Base-by-base conservation (phyloP, 371 early-diverging fungal species). In the Mortierella sp. region DNA sequence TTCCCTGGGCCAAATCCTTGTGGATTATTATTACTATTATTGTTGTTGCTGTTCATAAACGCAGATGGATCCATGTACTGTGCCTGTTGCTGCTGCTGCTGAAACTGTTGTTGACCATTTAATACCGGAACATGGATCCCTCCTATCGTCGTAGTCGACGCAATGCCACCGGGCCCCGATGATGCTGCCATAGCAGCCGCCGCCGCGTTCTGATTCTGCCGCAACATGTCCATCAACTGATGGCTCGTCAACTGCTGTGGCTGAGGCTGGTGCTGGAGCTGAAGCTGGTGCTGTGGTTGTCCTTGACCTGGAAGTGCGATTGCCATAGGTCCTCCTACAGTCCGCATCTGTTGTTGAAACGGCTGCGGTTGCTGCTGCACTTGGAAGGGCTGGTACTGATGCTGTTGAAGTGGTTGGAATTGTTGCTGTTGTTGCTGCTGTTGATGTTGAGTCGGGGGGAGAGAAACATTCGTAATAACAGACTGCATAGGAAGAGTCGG, bases 371-470 rank as follows among this genome's bases (percentile, higher is more conserved):
- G 46, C 37, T 24, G 39, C 32, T 43, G n/a, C n/a, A n/a, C n/a
- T 46, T 14, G 26, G 43, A 17, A 26, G 48, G 21, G 27, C 34
- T 44, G 49, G 1, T 30, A 27, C 42, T 50, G 51, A 39, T 24
- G 41, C n/a, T 50, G 60, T 26, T 21, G 64, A 17, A 39, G 56
- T 12, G 11, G 49, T 24, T 37, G 68, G 7, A 24, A 46, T 19
- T 41, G 80, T 37, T 64, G 69, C 27, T 28, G 72, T 61, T 64
- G 79, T 57, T 23, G 71, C 52, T 46, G 67, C 58, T 34, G 37
- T 34, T 23, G 71, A 47, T 46, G 67, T 55, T 34, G 37, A 11
- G 37, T 14, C 7, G 37, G 37, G 14, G 37, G 37, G 7, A 34
- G 37, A 34, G 37, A 7, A 34, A 34, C 14, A 34, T 34, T 34